These are phyloP conservation scores for Fraxinus americana DNA, from an alignment of 257 asterid genomes.

Conservation along the genomic window DNA sequence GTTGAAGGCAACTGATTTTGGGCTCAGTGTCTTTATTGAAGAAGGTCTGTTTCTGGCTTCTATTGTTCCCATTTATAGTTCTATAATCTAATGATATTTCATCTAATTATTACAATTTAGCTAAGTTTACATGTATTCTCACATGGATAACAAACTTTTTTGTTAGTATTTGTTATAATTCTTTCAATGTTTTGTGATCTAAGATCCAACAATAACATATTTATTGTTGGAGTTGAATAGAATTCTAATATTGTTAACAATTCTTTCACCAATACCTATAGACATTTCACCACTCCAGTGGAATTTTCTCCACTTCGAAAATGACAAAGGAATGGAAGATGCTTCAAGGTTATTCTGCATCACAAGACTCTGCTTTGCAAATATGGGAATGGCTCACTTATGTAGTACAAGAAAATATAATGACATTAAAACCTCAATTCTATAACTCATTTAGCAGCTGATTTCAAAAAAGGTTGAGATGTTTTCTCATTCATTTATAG, in stretches of 20 bases:
- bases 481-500: background rate
- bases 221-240: background rate
- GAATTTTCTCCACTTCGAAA: background rate
- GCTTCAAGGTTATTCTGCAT: background rate
- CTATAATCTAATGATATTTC: background rate
- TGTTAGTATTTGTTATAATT: background rate
- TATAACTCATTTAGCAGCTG: background rate
- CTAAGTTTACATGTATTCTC: background rate
- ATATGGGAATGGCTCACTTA: background rate
- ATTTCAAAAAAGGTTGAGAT: background rate
- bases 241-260: background rate
- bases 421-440: background rate
- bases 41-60: constrained; percentile 52
- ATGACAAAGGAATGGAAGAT: background rate
- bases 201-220: background rate
- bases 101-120: constrained; percentile 1
- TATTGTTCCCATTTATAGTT: constrained; percentile 1
- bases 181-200: background rate
- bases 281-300: background rate
- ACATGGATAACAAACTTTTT: background rate
- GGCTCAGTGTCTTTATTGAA: constrained; percentile 84
- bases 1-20: constrained; percentile 84
- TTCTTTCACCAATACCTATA: background rate
- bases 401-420: background rate
- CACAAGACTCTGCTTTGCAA: background rate